Conservation (phyloP, 345 rosid species). For the Eucalyptus paniculata region DNA sequence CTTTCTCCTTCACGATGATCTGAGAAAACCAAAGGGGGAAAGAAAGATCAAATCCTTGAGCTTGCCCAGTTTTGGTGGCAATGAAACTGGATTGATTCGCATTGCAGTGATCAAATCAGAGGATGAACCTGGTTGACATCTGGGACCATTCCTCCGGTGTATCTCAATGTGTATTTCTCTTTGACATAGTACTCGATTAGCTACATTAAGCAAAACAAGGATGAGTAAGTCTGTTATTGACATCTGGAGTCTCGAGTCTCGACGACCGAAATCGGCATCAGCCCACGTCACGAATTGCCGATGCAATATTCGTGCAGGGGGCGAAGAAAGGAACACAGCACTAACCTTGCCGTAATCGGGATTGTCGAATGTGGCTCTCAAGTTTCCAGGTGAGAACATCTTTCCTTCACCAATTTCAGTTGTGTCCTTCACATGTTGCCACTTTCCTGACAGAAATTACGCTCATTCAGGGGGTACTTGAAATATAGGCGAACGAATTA, state of each 20-base stretch:
- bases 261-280: background rate
- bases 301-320: background rate
- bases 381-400: slow-evolving; percentile 92
- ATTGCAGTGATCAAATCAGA: background rate
- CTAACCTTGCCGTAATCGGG: slow-evolving; percentile 50
- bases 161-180: slow-evolving; percentile 92
- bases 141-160: slow-evolving; percentile 99
- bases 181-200: slow-evolving; percentile 74
- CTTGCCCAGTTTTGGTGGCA: background rate
- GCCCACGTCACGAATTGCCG: background rate
- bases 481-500: background rate
- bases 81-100: background rate
- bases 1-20: slow-evolving; percentile 96
- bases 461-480: background rate
- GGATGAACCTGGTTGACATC: slow-evolving; percentile 75
- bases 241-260: background rate
- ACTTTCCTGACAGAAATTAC: slow-evolving; percentile 43
- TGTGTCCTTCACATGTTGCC: slow-evolving; percentile 67
- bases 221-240: background rate
- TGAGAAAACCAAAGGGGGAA: background rate
- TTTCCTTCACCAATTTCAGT: slow-evolving; percentile 60
- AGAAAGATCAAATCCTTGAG: background rate
- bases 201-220: slow-evolving; percentile 15
- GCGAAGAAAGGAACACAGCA: background rate
- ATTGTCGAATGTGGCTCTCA: slow-evolving; percentile 92